Evolutionary conservation across 139 green algal genomes (phyloP), one percentile per base, ranked within the genome.

Genomic region (Chlorella sp.): DNA sequence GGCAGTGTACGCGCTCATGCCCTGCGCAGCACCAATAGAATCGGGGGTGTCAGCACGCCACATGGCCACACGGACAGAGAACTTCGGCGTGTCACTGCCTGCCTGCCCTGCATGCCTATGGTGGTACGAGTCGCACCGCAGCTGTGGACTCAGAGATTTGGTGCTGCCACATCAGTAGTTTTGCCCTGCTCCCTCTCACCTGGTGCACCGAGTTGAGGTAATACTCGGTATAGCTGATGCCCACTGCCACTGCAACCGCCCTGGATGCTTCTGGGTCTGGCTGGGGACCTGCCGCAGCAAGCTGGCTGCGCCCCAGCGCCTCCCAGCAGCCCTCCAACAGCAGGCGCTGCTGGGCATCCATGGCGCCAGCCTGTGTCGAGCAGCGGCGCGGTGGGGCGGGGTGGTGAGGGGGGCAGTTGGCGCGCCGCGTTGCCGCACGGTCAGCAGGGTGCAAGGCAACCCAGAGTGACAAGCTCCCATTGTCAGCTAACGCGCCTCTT

Each of bases 341-440:
- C 63, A 97, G 55, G 13, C 95, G 90, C 86, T 95, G 91, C 82
- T 97, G 94, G 1, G 95, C 90, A 70, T 98, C 95, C 89, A 97
- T 92, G 36, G 90, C 84, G 18, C 41, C 63, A 15, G 78, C 62
- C 62, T 83, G 41, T 28, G 74, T 25, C 47, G 28, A 4, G 3
- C 26, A 51, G 41, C 7, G 36, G 5, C 15, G 13, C 1, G 38
- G 51, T 7, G 47, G 75, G 20, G 51, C 51, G 51, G 51, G 20
- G 30, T 32, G 4, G 0, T 21, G n/a, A 21, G 63, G 23, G 32
- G 0, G n/a, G 7, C 63, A n/a, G n/a, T n/a, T n/a, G n/a, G n/a
- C n/a, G n/a, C n/a, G n/a, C n/a, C n/a, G n/a, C n/a, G n/a, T n/a
- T n/a, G n/a, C n/a, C n/a, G n/a, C n/a, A n/a, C n/a, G n/a, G n/a